Conservation (phyloP, 139 green algal genomes). For the Coccomyxa sp. region DNA sequence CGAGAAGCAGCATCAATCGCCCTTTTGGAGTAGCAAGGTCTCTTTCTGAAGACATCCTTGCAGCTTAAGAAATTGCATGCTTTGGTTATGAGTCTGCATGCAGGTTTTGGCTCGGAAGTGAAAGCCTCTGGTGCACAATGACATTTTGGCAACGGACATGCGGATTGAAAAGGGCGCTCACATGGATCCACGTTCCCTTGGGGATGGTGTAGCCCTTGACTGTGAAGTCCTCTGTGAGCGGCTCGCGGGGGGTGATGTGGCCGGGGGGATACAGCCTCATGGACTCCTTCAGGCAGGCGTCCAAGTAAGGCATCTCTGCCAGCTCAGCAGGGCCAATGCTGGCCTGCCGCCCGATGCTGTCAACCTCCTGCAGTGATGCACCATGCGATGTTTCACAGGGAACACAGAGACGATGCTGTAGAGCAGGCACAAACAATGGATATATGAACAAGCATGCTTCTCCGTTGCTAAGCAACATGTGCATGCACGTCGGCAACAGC, state of each 20-base stretch:
- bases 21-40: too few relatives aligned
- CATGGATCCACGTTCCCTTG: not conserved
- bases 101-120: too few relatives aligned
- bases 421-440: too few relatives aligned
- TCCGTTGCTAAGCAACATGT: too few relatives aligned
- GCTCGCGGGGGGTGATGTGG: not conserved
- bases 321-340: not conserved
- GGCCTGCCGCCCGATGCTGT: not conserved
- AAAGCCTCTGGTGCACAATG: too few relatives aligned
- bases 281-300: conserved; percentile 3
- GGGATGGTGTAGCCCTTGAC: not conserved
- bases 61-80: not conserved
- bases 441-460: too few relatives aligned
- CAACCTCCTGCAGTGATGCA: not conserved
- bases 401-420: not conserved
- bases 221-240: not conserved
- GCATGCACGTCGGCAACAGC: too few relatives aligned
- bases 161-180: not conserved
- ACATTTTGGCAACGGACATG: too few relatives aligned
- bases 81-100: not conserved
- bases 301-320: not conserved
- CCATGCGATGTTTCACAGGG: not conserved
- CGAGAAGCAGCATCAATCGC: too few relatives aligned
- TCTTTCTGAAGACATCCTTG: not conserved
- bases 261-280: not conserved